phyloP scores from a whole-genome alignment of 139 green algal species.

The Dunaliella primolecta region DNA sequence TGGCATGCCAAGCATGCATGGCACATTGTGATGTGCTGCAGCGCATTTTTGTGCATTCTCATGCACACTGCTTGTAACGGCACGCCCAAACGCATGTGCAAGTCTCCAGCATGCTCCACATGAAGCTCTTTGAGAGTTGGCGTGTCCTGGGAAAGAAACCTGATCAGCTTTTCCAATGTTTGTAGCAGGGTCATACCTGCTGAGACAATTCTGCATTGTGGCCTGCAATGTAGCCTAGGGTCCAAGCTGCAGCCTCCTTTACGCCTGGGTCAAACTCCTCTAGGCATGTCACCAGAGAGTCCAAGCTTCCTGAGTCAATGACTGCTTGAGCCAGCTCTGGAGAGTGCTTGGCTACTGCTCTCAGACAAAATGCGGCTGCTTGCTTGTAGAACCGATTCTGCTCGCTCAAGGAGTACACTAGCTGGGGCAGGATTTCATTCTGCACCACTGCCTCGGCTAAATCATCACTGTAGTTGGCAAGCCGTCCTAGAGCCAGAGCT shows the following conservation, averaged over 20 bases:
- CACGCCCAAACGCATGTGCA: too few relatives aligned
- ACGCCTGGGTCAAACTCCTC: constrained; percentile 89
- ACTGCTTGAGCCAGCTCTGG: constrained; percentile 79
- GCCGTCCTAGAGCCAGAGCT: constrained; percentile 71
- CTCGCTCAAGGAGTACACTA: constrained; percentile 77
- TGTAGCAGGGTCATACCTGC: constrained; percentile 50
- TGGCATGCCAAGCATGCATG: too few relatives aligned
- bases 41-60: too few relatives aligned
- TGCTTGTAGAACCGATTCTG: constrained; percentile 88
- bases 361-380: constrained; percentile 77
- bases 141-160: too few relatives aligned
- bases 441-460: constrained; percentile 82
- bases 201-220: constrained; percentile 82
- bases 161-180: too few relatives aligned
- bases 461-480: constrained; percentile 83
- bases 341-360: constrained; percentile 81
- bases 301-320: constrained; percentile 72
- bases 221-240: constrained; percentile 81
- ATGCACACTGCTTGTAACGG: too few relatives aligned
- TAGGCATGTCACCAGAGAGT: constrained; percentile 77
- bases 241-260: constrained; percentile 81
- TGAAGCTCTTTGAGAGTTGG: too few relatives aligned
- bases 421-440: constrained; percentile 83
- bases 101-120: too few relatives aligned
- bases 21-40: too few relatives aligned